phyloP scores from a whole-genome alignment of 495 filamentous ascomycete species.

The Penicillium mononematosum region DNA sequence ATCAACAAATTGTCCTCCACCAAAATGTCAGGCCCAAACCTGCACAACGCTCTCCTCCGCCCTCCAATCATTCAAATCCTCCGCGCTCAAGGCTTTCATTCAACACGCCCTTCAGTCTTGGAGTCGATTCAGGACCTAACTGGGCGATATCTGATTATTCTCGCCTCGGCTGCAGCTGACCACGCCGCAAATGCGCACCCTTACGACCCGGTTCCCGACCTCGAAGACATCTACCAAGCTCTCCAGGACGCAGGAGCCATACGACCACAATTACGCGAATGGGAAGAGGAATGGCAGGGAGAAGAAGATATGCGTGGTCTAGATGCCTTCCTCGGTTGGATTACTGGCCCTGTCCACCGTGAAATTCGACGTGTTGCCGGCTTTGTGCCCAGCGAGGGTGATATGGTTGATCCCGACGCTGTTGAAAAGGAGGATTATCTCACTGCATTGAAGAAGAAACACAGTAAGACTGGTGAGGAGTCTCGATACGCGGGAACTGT shows the following conservation, averaged over 20 bases:
- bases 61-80: constrained; percentile 83
- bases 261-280: constrained; percentile 55
- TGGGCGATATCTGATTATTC: constrained; percentile 66
- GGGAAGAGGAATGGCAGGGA: constrained; percentile 58
- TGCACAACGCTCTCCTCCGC: constrained; percentile 75
- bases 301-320: constrained; percentile 74
- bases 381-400: constrained; percentile 45
- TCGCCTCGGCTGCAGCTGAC: constrained; percentile 60
- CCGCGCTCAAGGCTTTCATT: constrained; percentile 80
- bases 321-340: constrained; percentile 72
- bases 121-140: constrained; percentile 77
- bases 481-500: constrained; percentile 77
- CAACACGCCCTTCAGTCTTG: constrained; percentile 68
- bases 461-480: constrained; percentile 79
- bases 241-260: constrained; percentile 72
- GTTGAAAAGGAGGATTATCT: constrained; percentile 70
- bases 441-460: constrained; percentile 75
- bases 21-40: constrained; percentile 44
- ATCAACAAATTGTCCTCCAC: no score
- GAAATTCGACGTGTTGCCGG: constrained; percentile 74
- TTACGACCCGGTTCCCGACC: constrained; percentile 46
- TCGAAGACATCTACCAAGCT: constrained; percentile 81
- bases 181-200: constrained; percentile 59
- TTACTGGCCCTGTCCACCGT: constrained; percentile 59
- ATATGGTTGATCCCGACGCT: constrained; percentile 46